Base-by-base conservation (phyloP, 2,329 filamentous ascomycete species). In the Aspergillus oerlinghausenensis region DNA sequence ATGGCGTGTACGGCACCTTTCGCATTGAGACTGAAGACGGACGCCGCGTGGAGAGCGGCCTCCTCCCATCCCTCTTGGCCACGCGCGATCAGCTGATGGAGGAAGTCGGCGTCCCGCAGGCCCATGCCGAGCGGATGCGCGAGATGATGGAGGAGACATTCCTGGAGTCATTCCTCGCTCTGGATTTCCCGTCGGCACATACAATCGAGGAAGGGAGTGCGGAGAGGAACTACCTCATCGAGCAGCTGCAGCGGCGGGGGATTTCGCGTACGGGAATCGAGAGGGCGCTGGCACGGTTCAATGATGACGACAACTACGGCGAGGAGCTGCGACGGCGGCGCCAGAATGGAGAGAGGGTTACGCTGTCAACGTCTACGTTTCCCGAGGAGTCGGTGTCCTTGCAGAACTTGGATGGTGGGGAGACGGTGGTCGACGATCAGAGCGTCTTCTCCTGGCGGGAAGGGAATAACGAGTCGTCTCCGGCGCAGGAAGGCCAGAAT, bases 401-500 rank as follows among this genome's bases (percentile, higher is more conserved):
- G 19, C 65, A 65, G 48, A 67, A 67, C 48, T 60, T 62, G 26
- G 74, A 76, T 48, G 67, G 65, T 21, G 67, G 60, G 1, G 74
- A 77, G 59, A 72, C 73, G 3, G 66, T 68, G 5, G 67, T 68
- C 38, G 77, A 77, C 57, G 72, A 75, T 40, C 76, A 72, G 66
- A 80, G 72, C 54, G 69, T 78, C 14, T 77, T 77, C 54, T 77
- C 77, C 9, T 78, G 74, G 73, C 68, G 74, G 19, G 73, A 76
- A 47, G 73, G 70, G 4, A 71, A 75, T 53, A 73, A 77, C 43
- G 77, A 78, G 38, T 68, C 73, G 10, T 61, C 69, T 58, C 63
- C 75, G 61, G 65, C 72, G 55, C 63, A 73, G 8, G 79, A 82
- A 57, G 90, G 89, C 6, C 89, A 94, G 67, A 92, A 92, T 58